Evolutionary conservation across 352 stramenopile species (phyloP).

Genomic region (Blastocystis sp.): DNA sequence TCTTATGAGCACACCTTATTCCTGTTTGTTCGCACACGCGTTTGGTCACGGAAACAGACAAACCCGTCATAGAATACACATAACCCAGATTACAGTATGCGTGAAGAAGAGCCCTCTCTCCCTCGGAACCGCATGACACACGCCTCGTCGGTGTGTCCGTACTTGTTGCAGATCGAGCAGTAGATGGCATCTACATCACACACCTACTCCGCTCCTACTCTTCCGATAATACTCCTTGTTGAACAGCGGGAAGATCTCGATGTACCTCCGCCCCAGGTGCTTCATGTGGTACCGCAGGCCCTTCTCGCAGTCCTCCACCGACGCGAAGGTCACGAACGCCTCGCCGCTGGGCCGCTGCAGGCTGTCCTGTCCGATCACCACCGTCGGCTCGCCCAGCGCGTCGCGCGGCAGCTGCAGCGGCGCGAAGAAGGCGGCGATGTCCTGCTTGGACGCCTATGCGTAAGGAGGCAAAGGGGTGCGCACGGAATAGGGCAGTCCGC

Average conservation of each 20-base stretch:
- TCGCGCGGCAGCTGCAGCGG: not conserved
- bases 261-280: slow-evolving; percentile 15
- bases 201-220: not conserved
- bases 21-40: slow-evolving; percentile 22
- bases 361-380: slow-evolving; percentile 24
- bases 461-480: not conserved
- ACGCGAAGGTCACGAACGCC: slow-evolving; percentile 34
- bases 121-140: not conserved
- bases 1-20: slow-evolving; percentile 33
- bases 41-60: not conserved
- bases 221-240: slow-evolving; percentile 47
- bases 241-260: slow-evolving; percentile 50
- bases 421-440: slow-evolving; percentile 22
- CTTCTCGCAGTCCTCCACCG: slow-evolving; percentile 10
- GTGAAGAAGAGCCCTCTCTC: too few species aligned
- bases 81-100: not conserved
- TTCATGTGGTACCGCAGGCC: slow-evolving; percentile 4
- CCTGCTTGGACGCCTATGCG: slow-evolving; percentile 9
- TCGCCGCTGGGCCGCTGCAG: not conserved
- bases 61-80: not conserved
- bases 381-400: not conserved
- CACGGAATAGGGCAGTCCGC: slow-evolving; percentile 29
- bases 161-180: slow-evolving; percentile 42
- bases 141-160: slow-evolving; percentile 7
- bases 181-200: slow-evolving; percentile 21